phyloP scores from a whole-genome alignment of 148 eudicot species.

The Fallopia convolvulus region DNA sequence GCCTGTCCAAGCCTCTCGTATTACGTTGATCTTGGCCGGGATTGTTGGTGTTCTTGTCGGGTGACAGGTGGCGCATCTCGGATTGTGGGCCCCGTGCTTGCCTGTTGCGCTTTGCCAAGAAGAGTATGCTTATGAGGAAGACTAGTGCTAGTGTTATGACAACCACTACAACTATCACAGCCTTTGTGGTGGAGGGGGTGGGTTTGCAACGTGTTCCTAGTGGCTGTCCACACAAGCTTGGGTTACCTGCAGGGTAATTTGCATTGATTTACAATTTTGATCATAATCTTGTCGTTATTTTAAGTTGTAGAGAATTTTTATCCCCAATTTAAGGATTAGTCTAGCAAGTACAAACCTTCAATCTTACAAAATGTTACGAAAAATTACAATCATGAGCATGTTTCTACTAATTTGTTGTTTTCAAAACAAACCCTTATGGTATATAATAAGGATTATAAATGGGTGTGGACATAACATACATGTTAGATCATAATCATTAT shows the following conservation, averaged over 20 bases:
- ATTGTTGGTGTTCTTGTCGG: not conserved
- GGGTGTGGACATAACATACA: too few species aligned
- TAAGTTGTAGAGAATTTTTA: too few species aligned
- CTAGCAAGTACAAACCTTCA: too few species aligned
- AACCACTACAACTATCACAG: constrained; percentile 14
- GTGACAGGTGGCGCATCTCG: constrained; percentile 11
- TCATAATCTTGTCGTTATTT: not conserved
- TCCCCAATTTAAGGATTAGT: too few species aligned
- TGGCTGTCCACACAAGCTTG: constrained; percentile 39
- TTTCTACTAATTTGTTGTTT: too few species aligned
- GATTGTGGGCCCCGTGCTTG: not conserved
- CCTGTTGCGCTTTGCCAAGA: constrained; percentile 14
- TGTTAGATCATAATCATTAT: too few species aligned
- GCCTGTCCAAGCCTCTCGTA: constrained; percentile 21
- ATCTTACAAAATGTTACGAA: too few species aligned
- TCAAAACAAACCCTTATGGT: too few species aligned
- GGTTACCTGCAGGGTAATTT: constrained; percentile 26
- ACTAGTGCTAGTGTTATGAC: constrained; percentile 18
- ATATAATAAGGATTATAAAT: too few species aligned
- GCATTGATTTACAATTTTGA: not conserved
- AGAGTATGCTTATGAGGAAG: constrained; percentile 17
- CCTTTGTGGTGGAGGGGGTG: not conserved
- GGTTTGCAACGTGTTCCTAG: constrained; percentile 17
- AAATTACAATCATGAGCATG: too few species aligned
- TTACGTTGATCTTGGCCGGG: not conserved